These are phyloP conservation scores for Lolium rigidum DNA, from an alignment of 176 grass and related monocot genomes.

Conservation along the genomic window DNA sequence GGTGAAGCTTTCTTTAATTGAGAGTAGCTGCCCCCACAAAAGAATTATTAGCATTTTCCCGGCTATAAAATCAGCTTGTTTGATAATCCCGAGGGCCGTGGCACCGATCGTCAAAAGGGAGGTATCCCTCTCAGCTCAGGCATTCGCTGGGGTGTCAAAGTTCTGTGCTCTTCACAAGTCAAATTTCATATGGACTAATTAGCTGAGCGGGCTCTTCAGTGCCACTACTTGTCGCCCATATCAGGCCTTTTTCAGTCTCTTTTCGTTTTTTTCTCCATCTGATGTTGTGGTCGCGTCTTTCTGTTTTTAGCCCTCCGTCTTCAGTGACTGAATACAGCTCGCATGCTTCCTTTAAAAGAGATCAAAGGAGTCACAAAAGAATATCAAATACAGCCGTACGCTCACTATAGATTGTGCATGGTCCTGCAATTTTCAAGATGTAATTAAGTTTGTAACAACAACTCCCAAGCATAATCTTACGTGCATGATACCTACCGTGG, in stretches of 20 bases:
- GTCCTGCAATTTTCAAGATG: not conserved
- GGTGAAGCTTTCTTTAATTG: no score
- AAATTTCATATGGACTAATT: no score
- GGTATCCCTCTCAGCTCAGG: no score
- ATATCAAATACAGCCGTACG: not conserved
- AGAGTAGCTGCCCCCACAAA: no score
- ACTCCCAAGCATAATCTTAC: not conserved
- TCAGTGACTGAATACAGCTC: not conserved
- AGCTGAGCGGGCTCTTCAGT: no score
- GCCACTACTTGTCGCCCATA: no score
- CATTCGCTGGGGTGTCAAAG: no score
- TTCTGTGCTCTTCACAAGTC: no score
- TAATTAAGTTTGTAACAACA: not conserved
- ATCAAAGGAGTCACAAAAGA: not conserved
- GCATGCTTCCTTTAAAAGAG: not conserved
- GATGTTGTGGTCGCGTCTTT: not conserved
- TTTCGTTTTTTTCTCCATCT: not conserved
- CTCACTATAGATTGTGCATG: not conserved
- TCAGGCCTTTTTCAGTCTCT: no score
- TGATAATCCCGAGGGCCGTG: not conserved
- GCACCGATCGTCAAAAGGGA: no score
- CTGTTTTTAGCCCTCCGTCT: not conserved
- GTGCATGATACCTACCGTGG: constrained; percentile 6
- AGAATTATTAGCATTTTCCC: not conserved
- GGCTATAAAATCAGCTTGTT: not conserved